phyloP scores from a whole-genome alignment of 306 rosid species.

The Cotoneaster glaucophyllus region DNA sequence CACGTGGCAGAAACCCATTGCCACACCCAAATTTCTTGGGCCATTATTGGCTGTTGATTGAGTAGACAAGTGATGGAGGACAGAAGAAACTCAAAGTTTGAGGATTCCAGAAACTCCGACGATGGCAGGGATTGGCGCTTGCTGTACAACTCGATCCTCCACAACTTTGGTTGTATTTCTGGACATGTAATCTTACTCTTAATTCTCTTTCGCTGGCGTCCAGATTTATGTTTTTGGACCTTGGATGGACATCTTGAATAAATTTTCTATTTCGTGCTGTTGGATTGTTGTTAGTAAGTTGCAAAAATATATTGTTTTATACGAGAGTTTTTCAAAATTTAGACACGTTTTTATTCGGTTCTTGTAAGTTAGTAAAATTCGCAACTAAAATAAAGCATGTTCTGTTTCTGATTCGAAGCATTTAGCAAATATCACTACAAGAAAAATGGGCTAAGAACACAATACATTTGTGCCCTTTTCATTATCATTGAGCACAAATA shows the following conservation, averaged over 20 bases:
- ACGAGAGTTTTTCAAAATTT: background rate
- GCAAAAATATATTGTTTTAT: background rate
- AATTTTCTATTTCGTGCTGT: constrained; percentile 10
- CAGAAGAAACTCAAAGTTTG: background rate
- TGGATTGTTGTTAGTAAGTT: background rate
- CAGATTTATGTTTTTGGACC: constrained; percentile 31
- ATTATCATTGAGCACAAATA: no score
- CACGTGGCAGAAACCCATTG: constrained; percentile 61
- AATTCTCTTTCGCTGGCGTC: constrained; percentile 12
- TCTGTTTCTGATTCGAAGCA: background rate
- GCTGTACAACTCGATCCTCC: constrained; percentile 43
- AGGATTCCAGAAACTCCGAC: constrained; percentile 1
- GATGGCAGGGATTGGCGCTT: constrained; percentile 58
- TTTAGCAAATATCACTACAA: background rate
- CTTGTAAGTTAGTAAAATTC: background rate
- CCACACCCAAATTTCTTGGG: constrained; percentile 50
- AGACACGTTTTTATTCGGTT: background rate
- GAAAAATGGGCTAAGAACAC: no score
- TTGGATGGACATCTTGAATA: constrained; percentile 35
- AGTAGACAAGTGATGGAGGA: background rate
- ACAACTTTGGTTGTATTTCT: constrained; percentile 8
- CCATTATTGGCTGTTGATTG: constrained; percentile 26
- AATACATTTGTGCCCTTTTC: no score
- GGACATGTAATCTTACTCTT: background rate
- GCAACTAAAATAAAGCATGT: background rate